Evolutionary conservation across 2,329 filamentous ascomycete genomes (phyloP), one percentile per base, ranked within the genome.

Genomic region (Penicillium sp.): DNA sequence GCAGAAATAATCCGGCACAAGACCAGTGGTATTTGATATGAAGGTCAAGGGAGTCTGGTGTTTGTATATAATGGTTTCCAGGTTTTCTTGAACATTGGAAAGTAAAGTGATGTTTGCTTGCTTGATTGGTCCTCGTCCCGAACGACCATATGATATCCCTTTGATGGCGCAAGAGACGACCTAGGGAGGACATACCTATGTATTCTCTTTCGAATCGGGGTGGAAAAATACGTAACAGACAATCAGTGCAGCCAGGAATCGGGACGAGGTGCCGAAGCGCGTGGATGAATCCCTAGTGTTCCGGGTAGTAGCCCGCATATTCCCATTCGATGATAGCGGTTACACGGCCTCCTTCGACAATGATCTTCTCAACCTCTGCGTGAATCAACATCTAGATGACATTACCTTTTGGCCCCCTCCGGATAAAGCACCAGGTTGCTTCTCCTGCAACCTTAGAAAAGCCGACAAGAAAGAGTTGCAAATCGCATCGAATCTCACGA

Each of bases 391-490:
- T 8, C 13, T 40, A 3, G 44, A 59, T 24, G 21, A 42, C 4
- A 26, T 60, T 9, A 56, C 57, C 4, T 63, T 55, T 23, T 63
- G 46, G 52, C 59, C 57, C 5, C 36, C 52, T 6, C 57, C 60
- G 0, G 49, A 55, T 15, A 45, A 61, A 36, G 51, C 55, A 12
- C 36, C 52, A 4, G 53, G 39, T n/a, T 46, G 56, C 9, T 63
- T 56, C 21, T 61, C 60, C 3, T 63, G 60, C 54, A 58, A 60
- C n/a, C 3, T 61, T 0, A 51, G 46, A 1, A 48, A 54, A 18
- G 27, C 56, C 0, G 34, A 48, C 3, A 41, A 34, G 24, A 50
- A 55, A 9, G 39, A 55, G 13, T 13, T 23, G 0, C 20, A 51
- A 10, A 53, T 57, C 10, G 4, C 9, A 2, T 15, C 18, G 1